Evolutionary conservation across 176 grass and related monocot species (phyloP), one percentile per base, ranked within the genome.

Genomic region (Raddia guianensis): DNA sequence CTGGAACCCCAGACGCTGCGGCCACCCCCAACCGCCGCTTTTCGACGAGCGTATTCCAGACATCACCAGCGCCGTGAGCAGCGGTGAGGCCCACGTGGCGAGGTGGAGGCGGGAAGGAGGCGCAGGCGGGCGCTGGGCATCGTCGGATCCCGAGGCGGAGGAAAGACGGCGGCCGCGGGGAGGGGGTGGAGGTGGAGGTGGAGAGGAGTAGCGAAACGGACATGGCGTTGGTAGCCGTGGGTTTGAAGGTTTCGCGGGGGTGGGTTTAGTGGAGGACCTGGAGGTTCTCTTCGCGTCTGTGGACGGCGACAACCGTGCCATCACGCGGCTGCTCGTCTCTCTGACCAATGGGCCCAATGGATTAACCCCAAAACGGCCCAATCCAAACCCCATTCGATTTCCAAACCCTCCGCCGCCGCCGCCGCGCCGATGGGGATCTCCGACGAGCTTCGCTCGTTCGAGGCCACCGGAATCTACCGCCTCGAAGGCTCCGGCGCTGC

Each of bases 391-490:
- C 27, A 27, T 27, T 27, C 27, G 58, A 34, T 8, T 70, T 21
- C 80, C 61, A 55, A 76, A 85, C 70, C 63, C 77, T 48, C 49
- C 50, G 37, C 12, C 20, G 27, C 27, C 27, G 48, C 33, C 81
- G 79, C 80, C 49, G 19, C 79, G 61, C 45, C 68, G 79, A 67
- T 69, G 81, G 66, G 63, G 6, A 19, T 74, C 75, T 60, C 87
- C 52, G 83, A 88, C 53, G 77, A 87, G 74, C 67, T 94, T 60
- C 63, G 56, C 21, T 83, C 88, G 8, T 89, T 98, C 58, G 75
- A 91, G 70, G 65, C 66, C 56, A 83, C 78, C 55, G 95, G 95
- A 8, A 67, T 98, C 58, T 98, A 89, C 88, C 84, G 63, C 16
- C 80, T 98, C 20, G 19, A 49, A 7, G 46, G 21, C 3, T 70